Conservation (phyloP, 2,329 filamentous ascomycete species). For the Xylaria arbuscula region DNA sequence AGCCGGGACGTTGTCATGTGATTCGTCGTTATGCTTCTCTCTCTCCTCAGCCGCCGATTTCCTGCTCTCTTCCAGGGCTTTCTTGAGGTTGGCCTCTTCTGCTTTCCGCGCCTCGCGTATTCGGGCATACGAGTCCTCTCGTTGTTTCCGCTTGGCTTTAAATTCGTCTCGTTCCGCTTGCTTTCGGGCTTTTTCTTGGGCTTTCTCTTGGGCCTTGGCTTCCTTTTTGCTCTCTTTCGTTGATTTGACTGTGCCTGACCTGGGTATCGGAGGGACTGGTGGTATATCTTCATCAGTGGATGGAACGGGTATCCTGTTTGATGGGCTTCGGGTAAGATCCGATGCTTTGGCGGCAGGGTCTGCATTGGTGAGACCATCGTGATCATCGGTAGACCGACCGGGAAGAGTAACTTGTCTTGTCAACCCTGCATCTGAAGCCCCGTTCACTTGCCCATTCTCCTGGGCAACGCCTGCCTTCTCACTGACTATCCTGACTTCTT, state of each 20-base stretch:
- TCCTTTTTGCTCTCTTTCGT: conserved; percentile 78
- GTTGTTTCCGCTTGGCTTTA: conserved; percentile 59
- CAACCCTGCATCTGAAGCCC: conserved; percentile 54
- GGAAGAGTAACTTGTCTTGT: conserved; percentile 65
- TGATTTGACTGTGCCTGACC: conserved; percentile 48
- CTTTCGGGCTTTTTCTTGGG: conserved; percentile 55
- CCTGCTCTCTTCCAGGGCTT: conserved; percentile 67
- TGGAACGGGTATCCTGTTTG: conserved; percentile 48
- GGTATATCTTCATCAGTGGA: conserved; percentile 46
- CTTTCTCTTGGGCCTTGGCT: conserved; percentile 51
- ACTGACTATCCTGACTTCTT: conserved; percentile 68
- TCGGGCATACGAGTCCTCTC: conserved; percentile 52
- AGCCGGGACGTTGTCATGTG: conserved; percentile 49
- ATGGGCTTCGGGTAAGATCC: conserved; percentile 38
- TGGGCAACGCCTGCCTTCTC: conserved; percentile 67
- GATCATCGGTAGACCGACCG: conserved; percentile 57
- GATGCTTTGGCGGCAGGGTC: conserved; percentile 76
- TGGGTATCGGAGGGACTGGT: conserved; percentile 37
- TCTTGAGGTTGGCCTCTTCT: conserved; percentile 67
- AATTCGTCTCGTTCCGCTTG: conserved; percentile 59
- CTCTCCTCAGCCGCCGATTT: conserved; percentile 67
- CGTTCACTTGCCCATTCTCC: conserved; percentile 60
- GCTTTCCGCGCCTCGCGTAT: conserved; percentile 55
- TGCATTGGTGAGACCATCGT: conserved; percentile 67
- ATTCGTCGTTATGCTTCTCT: conserved; percentile 65